A percentile compares a stretch with the other conserved stretches of the same genome.
Conservation (phyloP, 768 basidiomycete species). For the Tricholoma sp. region DNA sequence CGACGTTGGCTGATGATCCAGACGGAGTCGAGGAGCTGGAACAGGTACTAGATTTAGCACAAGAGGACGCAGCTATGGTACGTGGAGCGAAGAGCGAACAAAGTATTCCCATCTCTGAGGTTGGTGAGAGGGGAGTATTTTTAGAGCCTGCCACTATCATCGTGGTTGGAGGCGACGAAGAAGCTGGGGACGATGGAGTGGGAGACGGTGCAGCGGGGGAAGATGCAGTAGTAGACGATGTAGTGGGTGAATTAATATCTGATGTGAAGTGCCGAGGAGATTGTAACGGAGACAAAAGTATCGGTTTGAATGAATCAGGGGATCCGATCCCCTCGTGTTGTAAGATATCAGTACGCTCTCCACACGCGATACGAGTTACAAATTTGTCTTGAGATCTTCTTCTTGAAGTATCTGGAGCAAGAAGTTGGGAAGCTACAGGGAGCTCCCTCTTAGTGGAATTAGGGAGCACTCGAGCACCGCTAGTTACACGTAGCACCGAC, state of each 20-base stretch:
- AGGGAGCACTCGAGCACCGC: not conserved
- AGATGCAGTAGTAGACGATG: not conserved
- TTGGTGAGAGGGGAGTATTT: not conserved
- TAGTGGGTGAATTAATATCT: not conserved
- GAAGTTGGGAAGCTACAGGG: not conserved
- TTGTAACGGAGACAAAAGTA: not conserved
- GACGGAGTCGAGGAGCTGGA: not conserved
- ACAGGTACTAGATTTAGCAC: not conserved
- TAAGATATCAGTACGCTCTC: not conserved
- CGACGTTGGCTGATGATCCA: not conserved
- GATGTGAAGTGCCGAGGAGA: not conserved
- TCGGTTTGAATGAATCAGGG: not conserved
- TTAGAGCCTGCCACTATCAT: too few relatives aligned
- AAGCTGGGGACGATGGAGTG: too few relatives aligned
- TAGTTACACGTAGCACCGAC: not conserved
- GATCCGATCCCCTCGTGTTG: not conserved
- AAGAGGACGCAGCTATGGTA: not conserved
- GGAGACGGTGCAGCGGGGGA: not conserved
- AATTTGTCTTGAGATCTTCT: too few relatives aligned
- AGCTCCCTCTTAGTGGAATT: not conserved
- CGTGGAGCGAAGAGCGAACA: not conserved
- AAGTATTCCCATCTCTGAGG: not conserved
- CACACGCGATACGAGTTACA: not conserved
- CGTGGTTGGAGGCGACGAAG: too few relatives aligned
- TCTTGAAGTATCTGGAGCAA: not conserved